Percentiles rank a stretch among this genome's conserved stretches.
phyloP scores from a whole-genome alignment of 257 asterid genomes.

The Striga asiatica region DNA sequence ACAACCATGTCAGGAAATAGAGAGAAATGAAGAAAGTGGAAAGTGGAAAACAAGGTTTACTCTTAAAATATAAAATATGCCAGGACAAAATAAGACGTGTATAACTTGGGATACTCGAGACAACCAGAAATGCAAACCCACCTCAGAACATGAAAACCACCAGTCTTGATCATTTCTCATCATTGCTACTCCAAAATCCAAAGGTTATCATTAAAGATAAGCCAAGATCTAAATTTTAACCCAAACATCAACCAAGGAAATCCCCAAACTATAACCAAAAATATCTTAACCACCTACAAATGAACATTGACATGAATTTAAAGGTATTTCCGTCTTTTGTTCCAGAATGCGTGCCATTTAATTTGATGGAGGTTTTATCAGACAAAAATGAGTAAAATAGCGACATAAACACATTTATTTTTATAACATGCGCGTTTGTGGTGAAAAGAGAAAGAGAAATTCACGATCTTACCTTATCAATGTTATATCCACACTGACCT shows the following conservation, averaged over 20 bases:
- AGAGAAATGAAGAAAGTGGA: background rate
- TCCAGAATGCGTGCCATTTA: no score
- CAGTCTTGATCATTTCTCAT: background rate
- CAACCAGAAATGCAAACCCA: no score
- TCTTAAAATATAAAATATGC: conserved; percentile 2
- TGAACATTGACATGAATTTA: no score
- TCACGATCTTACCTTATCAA: conserved; percentile 49
- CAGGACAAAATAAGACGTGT: background rate
- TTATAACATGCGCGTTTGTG: background rate
- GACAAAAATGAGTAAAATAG: background rate
- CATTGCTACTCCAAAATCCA: conserved; percentile 2
- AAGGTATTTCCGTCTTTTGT: no score
- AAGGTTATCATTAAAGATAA: background rate
- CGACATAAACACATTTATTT: background rate
- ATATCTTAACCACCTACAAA: background rate
- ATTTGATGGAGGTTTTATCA: no score
- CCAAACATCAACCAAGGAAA: background rate
- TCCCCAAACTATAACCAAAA: conserved; percentile 1
- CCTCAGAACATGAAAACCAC: background rate
- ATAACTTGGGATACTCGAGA: background rate
- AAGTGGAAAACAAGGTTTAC: background rate
- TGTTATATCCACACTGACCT: conserved; percentile 82
- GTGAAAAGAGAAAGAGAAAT: conserved; percentile 5
- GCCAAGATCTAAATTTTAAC: background rate
- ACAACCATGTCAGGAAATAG: background rate